Evolutionary conservation across 75 land plant genomes (phyloP).

Genomic region (Cunninghamia lanceolata): DNA sequence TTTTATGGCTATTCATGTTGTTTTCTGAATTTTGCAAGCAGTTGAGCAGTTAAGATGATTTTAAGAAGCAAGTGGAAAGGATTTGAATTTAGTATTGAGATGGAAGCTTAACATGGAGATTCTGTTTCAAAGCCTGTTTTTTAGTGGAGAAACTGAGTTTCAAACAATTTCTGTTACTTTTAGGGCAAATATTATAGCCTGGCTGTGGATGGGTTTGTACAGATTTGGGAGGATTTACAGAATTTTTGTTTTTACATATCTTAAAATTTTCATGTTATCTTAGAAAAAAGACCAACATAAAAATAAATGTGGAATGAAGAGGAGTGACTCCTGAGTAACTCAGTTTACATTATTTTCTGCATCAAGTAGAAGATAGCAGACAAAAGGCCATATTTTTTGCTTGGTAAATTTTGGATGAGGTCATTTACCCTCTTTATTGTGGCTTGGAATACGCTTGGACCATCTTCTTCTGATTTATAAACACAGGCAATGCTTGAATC

Average conservation of each 20-base stretch:
- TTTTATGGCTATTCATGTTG: not conserved
- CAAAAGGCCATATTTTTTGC: not conserved
- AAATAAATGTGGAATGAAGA: not conserved
- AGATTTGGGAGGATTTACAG: not conserved
- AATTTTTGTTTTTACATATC: not conserved
- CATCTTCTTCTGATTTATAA: no score
- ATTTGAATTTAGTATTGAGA: not conserved
- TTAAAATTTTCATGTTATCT: not conserved
- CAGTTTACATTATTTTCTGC: no score
- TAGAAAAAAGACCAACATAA: not conserved
- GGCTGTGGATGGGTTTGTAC: not conserved
- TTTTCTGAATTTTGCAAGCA: not conserved
- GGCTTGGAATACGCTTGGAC: not conserved
- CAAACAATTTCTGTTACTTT: not conserved
- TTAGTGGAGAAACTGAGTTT: not conserved
- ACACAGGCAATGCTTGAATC: not conserved
- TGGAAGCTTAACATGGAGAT: not conserved
- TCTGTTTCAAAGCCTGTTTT: not conserved
- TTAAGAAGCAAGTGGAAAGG: not conserved
- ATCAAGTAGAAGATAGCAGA: not conserved
- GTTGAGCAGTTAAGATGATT: not conserved
- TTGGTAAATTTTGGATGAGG: not conserved
- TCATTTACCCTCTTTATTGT: not conserved
- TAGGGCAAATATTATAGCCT: not conserved
- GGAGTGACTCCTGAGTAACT: not conserved